Evolutionary conservation across 1,139 yeast species (phyloP).

Genomic region (Debaryomycetaceae sp.): DNA sequence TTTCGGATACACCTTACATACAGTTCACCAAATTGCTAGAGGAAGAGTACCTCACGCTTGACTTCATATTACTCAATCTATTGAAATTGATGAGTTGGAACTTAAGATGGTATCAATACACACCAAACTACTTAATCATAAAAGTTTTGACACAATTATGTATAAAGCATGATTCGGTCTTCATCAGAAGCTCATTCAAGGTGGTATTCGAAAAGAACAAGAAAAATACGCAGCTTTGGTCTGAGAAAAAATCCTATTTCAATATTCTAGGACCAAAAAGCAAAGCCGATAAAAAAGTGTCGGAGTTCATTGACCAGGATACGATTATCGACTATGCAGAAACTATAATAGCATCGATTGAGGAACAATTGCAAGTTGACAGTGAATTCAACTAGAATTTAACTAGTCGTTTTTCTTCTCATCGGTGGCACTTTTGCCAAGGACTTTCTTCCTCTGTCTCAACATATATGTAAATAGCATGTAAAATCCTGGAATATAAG

Average conservation of each 20-base stretch:
- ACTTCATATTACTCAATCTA: constrained; percentile 31
- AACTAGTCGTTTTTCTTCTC: constrained; percentile 16
- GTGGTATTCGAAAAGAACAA: constrained; percentile 36
- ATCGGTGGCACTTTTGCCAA: constrained; percentile 32
- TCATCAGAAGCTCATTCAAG: constrained; percentile 27
- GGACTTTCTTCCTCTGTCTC: constrained; percentile 72
- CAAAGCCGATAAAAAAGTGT: constrained; percentile 7
- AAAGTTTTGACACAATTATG: constrained; percentile 29
- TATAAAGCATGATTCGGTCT: constrained; percentile 29
- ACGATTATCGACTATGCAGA: constrained; percentile 35
- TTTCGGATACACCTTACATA: constrained; percentile 17
- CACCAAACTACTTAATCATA: constrained; percentile 29
- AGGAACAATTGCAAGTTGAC: constrained; percentile 8
- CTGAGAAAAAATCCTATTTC: constrained; percentile 7
- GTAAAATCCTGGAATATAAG: constrained; percentile 85
- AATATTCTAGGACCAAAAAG: constrained; percentile 3
- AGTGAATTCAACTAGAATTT: not conserved
- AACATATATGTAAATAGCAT: constrained; percentile 85
- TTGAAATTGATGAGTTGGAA: constrained; percentile 39
- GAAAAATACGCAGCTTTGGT: constrained; percentile 9
- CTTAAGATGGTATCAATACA: constrained; percentile 40
- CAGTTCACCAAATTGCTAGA: constrained; percentile 25
- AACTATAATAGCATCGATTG: constrained; percentile 29
- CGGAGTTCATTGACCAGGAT: constrained; percentile 30
- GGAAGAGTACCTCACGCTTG: constrained; percentile 29